phyloP scores from a whole-genome alignment of 2,329 filamentous ascomycete genomes.

The Stemphylium lycopersici region DNA sequence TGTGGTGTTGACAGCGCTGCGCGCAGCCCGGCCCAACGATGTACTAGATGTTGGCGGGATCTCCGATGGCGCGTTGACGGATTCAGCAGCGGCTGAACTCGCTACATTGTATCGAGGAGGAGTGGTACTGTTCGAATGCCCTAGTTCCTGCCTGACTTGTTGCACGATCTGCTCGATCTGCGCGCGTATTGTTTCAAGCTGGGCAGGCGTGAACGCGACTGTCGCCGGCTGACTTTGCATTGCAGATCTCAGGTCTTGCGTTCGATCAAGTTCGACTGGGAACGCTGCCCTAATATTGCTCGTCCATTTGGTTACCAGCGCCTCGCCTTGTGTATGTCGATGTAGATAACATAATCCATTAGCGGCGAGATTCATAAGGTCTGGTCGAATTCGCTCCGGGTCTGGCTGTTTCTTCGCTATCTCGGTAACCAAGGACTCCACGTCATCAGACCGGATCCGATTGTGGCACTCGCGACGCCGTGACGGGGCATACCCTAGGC shows the following conservation, averaged over 20 bases:
- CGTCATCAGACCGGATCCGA: constrained; percentile 1
- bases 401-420: constrained; percentile 14
- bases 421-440: background rate
- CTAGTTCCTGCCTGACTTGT: no score
- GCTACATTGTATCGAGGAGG: no score
- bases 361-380: constrained; percentile 14
- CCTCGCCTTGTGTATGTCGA: constrained; percentile 4
- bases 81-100: no score
- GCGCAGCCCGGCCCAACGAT: no score
- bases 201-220: no score
- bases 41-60: no score
- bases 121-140: no score
- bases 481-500: constrained; percentile 17
- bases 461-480: constrained; percentile 15
- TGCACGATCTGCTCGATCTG: no score
- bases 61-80: no score
- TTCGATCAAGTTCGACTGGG: background rate
- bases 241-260: background rate
- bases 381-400: constrained; percentile 6
- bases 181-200: no score
- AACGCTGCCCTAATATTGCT: constrained; percentile 5
- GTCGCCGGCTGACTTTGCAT: no score
- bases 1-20: no score
- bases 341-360: constrained; percentile 10
- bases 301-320: constrained; percentile 9